Conservation (phyloP, 2,329 filamentous ascomycete genomes). For the Aspergillus fischeri region DNA sequence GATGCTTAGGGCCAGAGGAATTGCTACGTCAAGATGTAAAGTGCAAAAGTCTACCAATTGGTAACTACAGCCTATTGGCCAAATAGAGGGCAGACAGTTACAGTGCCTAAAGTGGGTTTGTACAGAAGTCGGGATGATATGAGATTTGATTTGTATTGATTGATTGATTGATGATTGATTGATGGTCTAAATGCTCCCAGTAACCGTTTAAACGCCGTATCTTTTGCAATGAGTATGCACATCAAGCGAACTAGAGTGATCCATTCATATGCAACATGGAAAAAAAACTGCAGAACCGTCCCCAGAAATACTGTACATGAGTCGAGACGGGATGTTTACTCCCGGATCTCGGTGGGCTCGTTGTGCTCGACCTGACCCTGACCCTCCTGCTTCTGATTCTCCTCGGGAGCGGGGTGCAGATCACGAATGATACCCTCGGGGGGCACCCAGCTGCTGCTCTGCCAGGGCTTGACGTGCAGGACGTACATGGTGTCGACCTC, state of each 20-base stretch:
- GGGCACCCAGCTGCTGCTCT: constrained; percentile 51
- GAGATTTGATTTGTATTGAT: not conserved
- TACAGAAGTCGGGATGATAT: not conserved
- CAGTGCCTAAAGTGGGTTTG: not conserved
- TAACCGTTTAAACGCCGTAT: not conserved
- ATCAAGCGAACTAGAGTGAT: not conserved
- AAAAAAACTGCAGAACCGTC: not conserved
- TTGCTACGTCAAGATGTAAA: not conserved
- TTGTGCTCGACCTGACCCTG: constrained; percentile 16
- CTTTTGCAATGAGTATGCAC: not conserved
- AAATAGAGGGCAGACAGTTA: too few species aligned
- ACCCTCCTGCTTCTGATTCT: constrained; percentile 6
- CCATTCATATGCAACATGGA: too few species aligned
- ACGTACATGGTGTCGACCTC: constrained; percentile 74
- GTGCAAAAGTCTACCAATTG: too few species aligned
- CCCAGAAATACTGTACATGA: not conserved
- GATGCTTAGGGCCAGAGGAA: not conserved
- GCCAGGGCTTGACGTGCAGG: constrained; percentile 56
- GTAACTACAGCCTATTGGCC: too few species aligned
- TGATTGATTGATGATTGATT: too few species aligned
- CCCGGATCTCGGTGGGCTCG: constrained; percentile 17
- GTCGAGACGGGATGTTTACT: constrained; percentile 7
- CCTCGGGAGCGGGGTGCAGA: constrained; percentile 16
- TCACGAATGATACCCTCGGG: constrained; percentile 30
- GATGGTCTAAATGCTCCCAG: not conserved